phyloP scores from a whole-genome alignment of 2,329 filamentous ascomycete species.

The Sporothrix globosa region DNA sequence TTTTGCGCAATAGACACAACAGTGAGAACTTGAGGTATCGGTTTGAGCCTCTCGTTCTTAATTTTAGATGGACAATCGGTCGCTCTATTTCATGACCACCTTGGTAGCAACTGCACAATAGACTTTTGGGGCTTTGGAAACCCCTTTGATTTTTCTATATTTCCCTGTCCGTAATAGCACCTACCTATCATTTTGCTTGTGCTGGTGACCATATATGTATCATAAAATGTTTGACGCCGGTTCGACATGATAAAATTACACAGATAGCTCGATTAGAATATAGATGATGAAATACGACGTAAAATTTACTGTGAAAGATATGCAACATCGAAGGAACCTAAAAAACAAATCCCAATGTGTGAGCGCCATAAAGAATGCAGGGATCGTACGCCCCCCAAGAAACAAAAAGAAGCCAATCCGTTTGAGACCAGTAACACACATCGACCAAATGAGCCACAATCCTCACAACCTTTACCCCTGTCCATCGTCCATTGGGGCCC shows the following conservation, averaged over 20 bases:
- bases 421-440: not conserved
- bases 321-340: not conserved
- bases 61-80: constrained; percentile 4
- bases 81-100: not conserved
- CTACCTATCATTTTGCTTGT: not conserved
- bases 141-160: not conserved
- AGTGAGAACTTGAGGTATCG: not conserved
- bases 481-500: not conserved
- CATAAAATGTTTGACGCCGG: not conserved
- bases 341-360: not conserved
- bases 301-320: not conserved
- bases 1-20: constrained; percentile 21
- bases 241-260: no score
- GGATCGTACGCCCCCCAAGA: not conserved
- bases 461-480: not conserved
- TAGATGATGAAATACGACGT: not conserved
- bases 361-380: not conserved
- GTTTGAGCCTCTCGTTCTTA: not conserved
- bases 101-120: constrained; percentile 11
- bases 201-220: not conserved
- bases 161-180: not conserved
- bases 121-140: constrained; percentile 1
- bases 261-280: not conserved
- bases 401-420: not conserved
- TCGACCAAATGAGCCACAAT: not conserved